Base-by-base conservation (phyloP, 768 basidiomycete genomes). In the Cyathus striatus region DNA sequence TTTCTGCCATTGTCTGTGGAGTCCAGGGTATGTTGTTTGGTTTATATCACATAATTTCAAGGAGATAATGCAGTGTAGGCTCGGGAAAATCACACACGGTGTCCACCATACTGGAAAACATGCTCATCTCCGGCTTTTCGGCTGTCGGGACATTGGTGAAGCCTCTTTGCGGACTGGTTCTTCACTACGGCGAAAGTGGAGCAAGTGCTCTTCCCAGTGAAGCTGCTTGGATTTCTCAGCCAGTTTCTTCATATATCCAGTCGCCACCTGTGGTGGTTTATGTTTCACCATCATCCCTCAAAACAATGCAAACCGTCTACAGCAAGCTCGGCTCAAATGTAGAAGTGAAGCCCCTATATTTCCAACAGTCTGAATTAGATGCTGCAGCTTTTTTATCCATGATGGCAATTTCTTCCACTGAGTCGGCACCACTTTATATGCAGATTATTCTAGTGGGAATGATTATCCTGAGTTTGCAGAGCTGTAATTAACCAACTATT, bases 41-140 rank as follows among this genome's bases (percentile, higher is more conserved):
- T 24, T 32, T 45, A 14, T 38, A 37, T 17, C 25, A 17, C 14
- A n/a, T n/a, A n/a, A n/a, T n/a, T n/a, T n/a, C n/a, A n/a, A n/a
- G n/a, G n/a, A n/a, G n/a, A n/a, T n/a, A n/a, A n/a, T n/a, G n/a
- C n/a, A n/a, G n/a, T n/a, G n/a, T 23, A 72, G 83, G 86, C 1
- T 81, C 84, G 0, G 85, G 85, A 6, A 87, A 88, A 52, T 86
- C 83, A 0, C 85, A 88, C 40, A 85, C 82, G 0, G 76, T 85
- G 2, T 79, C 84, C 0, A 74, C 81, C 0, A 64, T 88, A 4
- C 54, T 88, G 0, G 86, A 88, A 54, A 81, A 69, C 46, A 83
- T 86, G 78, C 64, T 87, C 6, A 73, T 87, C n/a, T 49, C 79
- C 0, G 60, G 65, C 12, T 70, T 72, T 43, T 51, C 67, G 2